Evolutionary conservation across 768 basidiomycete genomes (phyloP).

Genomic region (Saitozyma podzolica): DNA sequence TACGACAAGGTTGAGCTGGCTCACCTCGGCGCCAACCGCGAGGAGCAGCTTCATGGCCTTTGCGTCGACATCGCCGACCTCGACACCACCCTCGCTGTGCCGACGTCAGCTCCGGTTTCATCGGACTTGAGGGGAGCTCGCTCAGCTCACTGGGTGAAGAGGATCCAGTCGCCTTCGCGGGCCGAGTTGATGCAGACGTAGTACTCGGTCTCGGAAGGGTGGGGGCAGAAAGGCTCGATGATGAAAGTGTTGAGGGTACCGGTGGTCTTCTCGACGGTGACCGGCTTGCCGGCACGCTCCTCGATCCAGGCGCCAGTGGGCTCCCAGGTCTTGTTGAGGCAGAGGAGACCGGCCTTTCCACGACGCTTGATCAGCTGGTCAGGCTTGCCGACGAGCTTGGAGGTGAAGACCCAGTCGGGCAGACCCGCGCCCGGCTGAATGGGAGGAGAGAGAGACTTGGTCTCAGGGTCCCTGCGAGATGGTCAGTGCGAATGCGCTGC

Average conservation of each 20-base stretch:
- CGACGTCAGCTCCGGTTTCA: not conserved
- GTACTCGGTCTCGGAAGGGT: slow-evolving; percentile 89
- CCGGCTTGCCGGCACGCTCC: slow-evolving; percentile 85
- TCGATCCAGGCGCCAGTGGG: slow-evolving; percentile 85
- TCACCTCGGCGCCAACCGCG: slow-evolving; percentile 63
- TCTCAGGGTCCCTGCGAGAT: slow-evolving; percentile 46
- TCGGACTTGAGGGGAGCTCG: not conserved
- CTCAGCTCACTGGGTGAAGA: slow-evolving; percentile 74
- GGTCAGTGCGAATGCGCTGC: slow-evolving; percentile 3
- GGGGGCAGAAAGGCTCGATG: slow-evolving; percentile 97
- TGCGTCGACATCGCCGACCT: slow-evolving; percentile 96
- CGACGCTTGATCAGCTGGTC: slow-evolving; percentile 97
- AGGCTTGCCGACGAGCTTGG: slow-evolving; percentile 56
- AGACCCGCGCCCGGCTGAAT: slow-evolving; percentile 53
- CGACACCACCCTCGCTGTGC: slow-evolving; percentile 83
- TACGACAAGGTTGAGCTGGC: slow-evolving; percentile 6
- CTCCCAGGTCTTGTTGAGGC: slow-evolving; percentile 88
- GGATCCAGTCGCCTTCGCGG: slow-evolving; percentile 90
- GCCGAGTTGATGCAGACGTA: slow-evolving; percentile 97
- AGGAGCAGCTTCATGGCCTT: slow-evolving; percentile 89
- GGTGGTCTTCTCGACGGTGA: slow-evolving; percentile 90
- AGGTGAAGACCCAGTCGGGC: slow-evolving; percentile 54
- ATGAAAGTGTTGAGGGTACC: slow-evolving; percentile 97
- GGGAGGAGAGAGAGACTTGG: slow-evolving; percentile 51
- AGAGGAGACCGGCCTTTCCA: slow-evolving; percentile 94